Base-by-base conservation (phyloP, 2,329 filamentous ascomycete genomes). In the Cytospora paraplurivora region DNA sequence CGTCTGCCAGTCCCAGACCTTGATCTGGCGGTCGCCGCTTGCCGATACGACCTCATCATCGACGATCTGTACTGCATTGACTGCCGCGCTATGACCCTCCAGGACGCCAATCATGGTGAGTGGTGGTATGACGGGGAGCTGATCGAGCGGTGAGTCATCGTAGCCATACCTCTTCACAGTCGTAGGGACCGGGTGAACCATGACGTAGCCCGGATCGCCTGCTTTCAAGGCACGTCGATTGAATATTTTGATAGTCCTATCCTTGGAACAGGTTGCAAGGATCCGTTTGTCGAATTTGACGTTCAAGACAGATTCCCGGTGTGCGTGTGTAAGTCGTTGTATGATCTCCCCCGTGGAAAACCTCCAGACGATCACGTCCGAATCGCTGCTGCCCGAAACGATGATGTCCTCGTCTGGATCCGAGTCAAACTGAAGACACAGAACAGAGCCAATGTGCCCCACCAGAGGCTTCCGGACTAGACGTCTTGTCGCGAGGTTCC, bases 161-260 rank as follows among this genome's bases (percentile, higher is more conserved):
- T 82, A 84, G 3, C 83, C 84, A 65, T 86, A 87, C 56, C 81
- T 78, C 59, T 81, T 81, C 19, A 88, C 70, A 38, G 76, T 79
- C 15, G 74, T 77, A 0, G 81, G 81, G 1, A 85, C 82, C 1
- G 85, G 81, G 59, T 84, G 80, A n/a, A 87, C 75, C 0, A 71
- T 69, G 12, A 68, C 59, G 73, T 88, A 88, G 7, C 86, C 87
- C 3, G 82, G 67, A 38, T 88, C 85, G 27, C 85, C 85, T 51
- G 82, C 79, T 37, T 79, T 78, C n/a, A 97, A 78, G 19, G 87
- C 81, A 19, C 80, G 83, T 6, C 95, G 88, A 74, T 94, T 98
- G 85, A 96, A 99, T 19, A 99, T 88, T 76, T 97, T 97, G 81
- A 99, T 97, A 0, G 90, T 90, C 75, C 93, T 96, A 76, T 99